These are phyloP conservation scores for Panus rudis DNA, from an alignment of 768 basidiomycete genomes.

Conservation along the genomic window DNA sequence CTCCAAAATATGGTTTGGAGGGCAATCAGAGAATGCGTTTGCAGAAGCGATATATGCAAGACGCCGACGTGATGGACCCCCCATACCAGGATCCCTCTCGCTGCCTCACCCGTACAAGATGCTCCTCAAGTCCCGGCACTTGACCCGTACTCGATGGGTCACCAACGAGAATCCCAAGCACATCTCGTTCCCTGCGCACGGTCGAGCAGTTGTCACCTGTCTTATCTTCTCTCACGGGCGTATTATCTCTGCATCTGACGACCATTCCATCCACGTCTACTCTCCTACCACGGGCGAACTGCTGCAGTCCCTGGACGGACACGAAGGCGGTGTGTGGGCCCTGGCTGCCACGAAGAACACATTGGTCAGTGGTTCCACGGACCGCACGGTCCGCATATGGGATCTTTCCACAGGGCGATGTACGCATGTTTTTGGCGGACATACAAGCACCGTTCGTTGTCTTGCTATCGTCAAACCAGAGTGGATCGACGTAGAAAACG, in stretches of 20 bases:
- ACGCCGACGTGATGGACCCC: slow-evolving; percentile 36
- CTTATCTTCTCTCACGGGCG: slow-evolving; percentile 91
- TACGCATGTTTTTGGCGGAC: slow-evolving; percentile 92
- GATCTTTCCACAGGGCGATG: slow-evolving; percentile 72
- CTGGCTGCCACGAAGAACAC: slow-evolving; percentile 84
- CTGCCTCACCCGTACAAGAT: slow-evolving; percentile 86
- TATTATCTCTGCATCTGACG: slow-evolving; percentile 95
- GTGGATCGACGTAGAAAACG: slow-evolving; percentile 66
- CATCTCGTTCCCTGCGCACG: slow-evolving; percentile 81
- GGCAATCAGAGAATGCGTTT: slow-evolving; percentile 76
- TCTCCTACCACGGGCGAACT: slow-evolving; percentile 78
- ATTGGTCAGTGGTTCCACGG: slow-evolving; percentile 88
- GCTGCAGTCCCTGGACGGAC: slow-evolving; percentile 71
- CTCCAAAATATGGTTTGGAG: slow-evolving; percentile 87
- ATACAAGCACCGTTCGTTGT: slow-evolving; percentile 94
- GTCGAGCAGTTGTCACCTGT: slow-evolving; percentile 89
- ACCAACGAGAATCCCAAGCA: slow-evolving; percentile 66
- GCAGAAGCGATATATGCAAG: slow-evolving; percentile 63
- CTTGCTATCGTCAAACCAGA: slow-evolving; percentile 95
- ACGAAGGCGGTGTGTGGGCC: slow-evolving; percentile 97
- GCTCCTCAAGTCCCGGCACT: slow-evolving; percentile 85
- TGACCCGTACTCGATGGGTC: slow-evolving; percentile 77
- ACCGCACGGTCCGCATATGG: slow-evolving; percentile 92
- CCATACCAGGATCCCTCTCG: slow-evolving; percentile 45
- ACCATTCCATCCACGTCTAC: slow-evolving; percentile 94